These are phyloP conservation scores for Scleromitrula shiraiana DNA, from an alignment of 2,329 filamentous ascomycete genomes.

Conservation along the genomic window DNA sequence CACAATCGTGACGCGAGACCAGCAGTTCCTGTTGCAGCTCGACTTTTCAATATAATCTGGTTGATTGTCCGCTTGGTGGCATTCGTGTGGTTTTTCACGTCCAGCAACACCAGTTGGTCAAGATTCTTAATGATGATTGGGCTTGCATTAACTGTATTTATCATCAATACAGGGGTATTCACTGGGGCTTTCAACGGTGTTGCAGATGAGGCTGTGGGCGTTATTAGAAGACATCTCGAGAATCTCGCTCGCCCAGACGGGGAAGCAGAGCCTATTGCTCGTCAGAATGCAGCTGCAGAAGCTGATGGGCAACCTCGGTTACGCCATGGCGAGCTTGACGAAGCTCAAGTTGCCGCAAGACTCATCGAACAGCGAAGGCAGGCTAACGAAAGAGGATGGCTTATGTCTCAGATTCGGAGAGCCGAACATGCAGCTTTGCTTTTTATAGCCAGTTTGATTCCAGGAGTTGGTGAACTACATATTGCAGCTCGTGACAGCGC, in stretches of 20 bases:
- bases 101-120: conserved; percentile 48
- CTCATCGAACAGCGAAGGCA: conserved; percentile 39
- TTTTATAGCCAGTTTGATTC: conserved; percentile 58
- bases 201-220: conserved; percentile 47
- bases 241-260: conserved; percentile 38
- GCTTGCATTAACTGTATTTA: conserved; percentile 47
- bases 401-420: conserved; percentile 43
- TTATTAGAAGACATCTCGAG: conserved; percentile 51
- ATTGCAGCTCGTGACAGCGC: conserved; percentile 36
- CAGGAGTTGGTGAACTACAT: conserved; percentile 57
- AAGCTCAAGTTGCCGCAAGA: conserved; percentile 45
- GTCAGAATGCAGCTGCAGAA: conserved; percentile 17
- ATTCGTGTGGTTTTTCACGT: conserved; percentile 60
- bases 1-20: conserved; percentile 13
- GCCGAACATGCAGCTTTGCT: conserved; percentile 53
- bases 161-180: conserved; percentile 52
- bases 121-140: conserved; percentile 48
- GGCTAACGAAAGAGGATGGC: conserved; percentile 41
- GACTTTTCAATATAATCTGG: conserved; percentile 40
- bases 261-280: conserved; percentile 27
- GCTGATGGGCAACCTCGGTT: conserved; percentile 9
- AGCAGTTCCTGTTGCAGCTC: conserved; percentile 2
- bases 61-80: conserved; percentile 47
- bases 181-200: conserved; percentile 50
- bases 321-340: conserved; percentile 33